phyloP scores from a whole-genome alignment of 106 monocot species.

The Dendrobium chrysotoxum region DNA sequence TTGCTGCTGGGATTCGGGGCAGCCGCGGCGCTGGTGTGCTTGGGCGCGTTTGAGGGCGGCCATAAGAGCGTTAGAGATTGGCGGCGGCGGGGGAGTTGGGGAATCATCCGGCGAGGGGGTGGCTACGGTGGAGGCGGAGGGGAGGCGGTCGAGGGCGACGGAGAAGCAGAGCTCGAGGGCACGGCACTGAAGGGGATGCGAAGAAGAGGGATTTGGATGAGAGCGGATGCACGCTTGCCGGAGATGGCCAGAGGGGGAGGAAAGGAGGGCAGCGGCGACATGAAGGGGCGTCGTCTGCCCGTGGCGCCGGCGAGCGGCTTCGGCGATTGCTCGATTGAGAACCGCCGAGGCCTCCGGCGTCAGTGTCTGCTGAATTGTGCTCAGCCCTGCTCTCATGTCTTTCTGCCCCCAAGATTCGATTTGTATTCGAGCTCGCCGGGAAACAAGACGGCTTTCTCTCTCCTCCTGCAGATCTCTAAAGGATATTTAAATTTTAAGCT shows the following conservation, averaged over 20 bases:
- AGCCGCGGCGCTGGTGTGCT: slow-evolving; percentile 73
- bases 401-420: slow-evolving; percentile 3
- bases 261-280: slow-evolving; percentile 63
- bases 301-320: slow-evolving; percentile 54
- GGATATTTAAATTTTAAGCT: not conserved
- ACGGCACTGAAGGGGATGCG: slow-evolving; percentile 80
- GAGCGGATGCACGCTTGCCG: slow-evolving; percentile 62
- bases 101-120: slow-evolving; percentile 20
- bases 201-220: slow-evolving; percentile 50
- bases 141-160: slow-evolving; percentile 82
- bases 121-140: slow-evolving; percentile 16
- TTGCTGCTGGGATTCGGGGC: slow-evolving; percentile 73
- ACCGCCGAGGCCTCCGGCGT: slow-evolving; percentile 57
- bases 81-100: slow-evolving; percentile 16
- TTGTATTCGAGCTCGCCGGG: not conserved
- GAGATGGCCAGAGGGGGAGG: slow-evolving; percentile 42
- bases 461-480: not conserved
- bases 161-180: slow-evolving; percentile 96
- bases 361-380: slow-evolving; percentile 72
- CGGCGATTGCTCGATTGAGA: slow-evolving; percentile 42
- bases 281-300: slow-evolving; percentile 84
- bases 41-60: slow-evolving; percentile 92
- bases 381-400: slow-evolving; percentile 44
- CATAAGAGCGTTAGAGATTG: slow-evolving; percentile 78
- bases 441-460: not conserved